phyloP scores from a whole-genome alignment of 805 yeast species.

The Saturnispora besseyi region DNA sequence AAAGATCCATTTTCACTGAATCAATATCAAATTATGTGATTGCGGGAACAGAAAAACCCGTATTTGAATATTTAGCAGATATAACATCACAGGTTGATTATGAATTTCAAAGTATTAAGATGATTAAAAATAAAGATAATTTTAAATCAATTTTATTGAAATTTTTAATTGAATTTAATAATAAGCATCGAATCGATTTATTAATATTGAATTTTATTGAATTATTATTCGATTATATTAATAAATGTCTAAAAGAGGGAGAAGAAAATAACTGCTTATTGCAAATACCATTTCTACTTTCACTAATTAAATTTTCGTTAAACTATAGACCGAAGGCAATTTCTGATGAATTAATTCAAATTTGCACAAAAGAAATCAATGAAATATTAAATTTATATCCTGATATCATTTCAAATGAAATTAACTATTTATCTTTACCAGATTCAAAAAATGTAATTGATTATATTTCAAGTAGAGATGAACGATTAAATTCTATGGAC shows the following conservation, averaged over 20 bases:
- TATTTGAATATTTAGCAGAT: constrained; percentile 28
- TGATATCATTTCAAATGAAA: constrained; percentile 24
- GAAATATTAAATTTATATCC: constrained; percentile 20
- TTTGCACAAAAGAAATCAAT: constrained; percentile 22
- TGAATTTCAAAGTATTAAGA: constrained; percentile 18
- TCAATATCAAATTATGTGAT: constrained; percentile 27
- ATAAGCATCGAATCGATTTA: constrained; percentile 39
- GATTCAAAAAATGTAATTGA: constrained; percentile 11
- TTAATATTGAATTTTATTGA: constrained; percentile 36
- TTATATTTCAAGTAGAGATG: constrained; percentile 10
- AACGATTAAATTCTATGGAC: constrained; percentile 13
- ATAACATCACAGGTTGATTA: constrained; percentile 26
- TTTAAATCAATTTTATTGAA: constrained; percentile 30
- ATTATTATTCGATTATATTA: constrained; percentile 26
- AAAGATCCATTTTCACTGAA: constrained; percentile 34
- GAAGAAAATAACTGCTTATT: constrained; percentile 18
- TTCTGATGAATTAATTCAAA: constrained; percentile 29
- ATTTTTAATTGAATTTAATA: constrained; percentile 36
- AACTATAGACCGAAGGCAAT: constrained; percentile 59
- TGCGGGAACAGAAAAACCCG: constrained; percentile 27
- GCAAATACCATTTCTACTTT: constrained; percentile 51
- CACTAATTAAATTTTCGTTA: constrained; percentile 46
- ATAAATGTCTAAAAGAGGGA: constrained; percentile 8
- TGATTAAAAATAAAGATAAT: constrained; percentile 23
- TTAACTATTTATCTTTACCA: constrained; percentile 18